phyloP scores from a whole-genome alignment of 2,329 filamentous ascomycete genomes.

The Trichoderma sp. region DNA sequence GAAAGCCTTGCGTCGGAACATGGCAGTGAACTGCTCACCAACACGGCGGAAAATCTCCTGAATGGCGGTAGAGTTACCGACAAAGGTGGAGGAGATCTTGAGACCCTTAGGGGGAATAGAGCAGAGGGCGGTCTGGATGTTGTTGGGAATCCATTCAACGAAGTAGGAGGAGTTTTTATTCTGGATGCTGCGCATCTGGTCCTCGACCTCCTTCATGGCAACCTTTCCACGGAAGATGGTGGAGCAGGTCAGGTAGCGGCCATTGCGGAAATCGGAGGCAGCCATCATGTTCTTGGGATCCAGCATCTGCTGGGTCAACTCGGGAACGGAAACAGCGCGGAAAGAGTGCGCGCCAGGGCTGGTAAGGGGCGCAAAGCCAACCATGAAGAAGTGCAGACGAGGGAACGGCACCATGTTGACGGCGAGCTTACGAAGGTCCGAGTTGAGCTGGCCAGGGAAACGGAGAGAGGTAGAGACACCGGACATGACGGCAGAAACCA shows the following conservation, averaged over 20 bases:
- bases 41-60: conserved; percentile 99
- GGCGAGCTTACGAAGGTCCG: conserved; percentile 96
- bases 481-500: conserved; percentile 99
- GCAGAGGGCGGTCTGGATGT: conserved; percentile 98
- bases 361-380: conserved; percentile 97
- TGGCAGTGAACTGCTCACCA: conserved; percentile 98
- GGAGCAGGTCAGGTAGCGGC: conserved; percentile 98
- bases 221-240: conserved; percentile 99
- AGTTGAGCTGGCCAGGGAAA: conserved; percentile 99
- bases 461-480: conserved; percentile 97
- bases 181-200: conserved; percentile 99
- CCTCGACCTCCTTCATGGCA: conserved; percentile 99
- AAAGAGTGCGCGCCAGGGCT: conserved; percentile 81
- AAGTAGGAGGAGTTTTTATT: conserved; percentile 99
- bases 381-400: conserved; percentile 99
- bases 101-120: conserved; percentile 95
- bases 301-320: conserved; percentile 99
- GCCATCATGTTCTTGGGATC: conserved; percentile 99
- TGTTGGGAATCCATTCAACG: conserved; percentile 99
- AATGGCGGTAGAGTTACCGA: conserved; percentile 98
- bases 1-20: conserved; percentile 99
- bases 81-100: conserved; percentile 98
- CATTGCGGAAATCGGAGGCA: conserved; percentile 98
- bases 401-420: conserved; percentile 99
- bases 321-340: conserved; percentile 94